Percentiles rank a stretch among this genome's conserved stretches.
phyloP scores from a whole-genome alignment of 2,329 filamentous ascomycete genomes.

The Arthrinium puccinioides region DNA sequence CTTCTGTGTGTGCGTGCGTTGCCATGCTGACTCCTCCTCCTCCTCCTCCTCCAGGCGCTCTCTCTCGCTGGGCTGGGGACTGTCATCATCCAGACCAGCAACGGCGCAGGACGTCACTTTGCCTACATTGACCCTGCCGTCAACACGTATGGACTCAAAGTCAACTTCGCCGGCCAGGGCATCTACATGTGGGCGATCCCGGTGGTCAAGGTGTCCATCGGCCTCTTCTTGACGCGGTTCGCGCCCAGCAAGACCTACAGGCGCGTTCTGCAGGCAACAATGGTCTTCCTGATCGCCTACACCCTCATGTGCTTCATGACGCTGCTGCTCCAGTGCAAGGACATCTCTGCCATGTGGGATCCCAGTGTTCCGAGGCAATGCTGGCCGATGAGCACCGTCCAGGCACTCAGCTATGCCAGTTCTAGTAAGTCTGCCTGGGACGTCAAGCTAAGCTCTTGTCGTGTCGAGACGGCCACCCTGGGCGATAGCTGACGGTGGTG shows the following conservation, averaged over 20 bases:
- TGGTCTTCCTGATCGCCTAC: slow-evolving; percentile 27
- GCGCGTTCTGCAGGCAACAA: slow-evolving; percentile 26
- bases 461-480: background rate
- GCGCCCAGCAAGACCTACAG: slow-evolving; percentile 27
- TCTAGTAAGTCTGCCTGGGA: slow-evolving; percentile 10
- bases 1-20: background rate
- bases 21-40: slow-evolving; percentile 13
- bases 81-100: slow-evolving; percentile 29
- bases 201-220: slow-evolving; percentile 34
- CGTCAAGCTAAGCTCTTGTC: no score
- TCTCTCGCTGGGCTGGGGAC: slow-evolving; percentile 30
- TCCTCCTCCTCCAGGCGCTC: slow-evolving; percentile 16
- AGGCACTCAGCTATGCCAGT: slow-evolving; percentile 35
- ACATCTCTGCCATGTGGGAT: slow-evolving; percentile 39
- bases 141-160: slow-evolving; percentile 28
- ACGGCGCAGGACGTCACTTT: slow-evolving; percentile 38
- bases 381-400: slow-evolving; percentile 30
- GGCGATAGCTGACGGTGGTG: background rate
- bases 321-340: slow-evolving; percentile 38
- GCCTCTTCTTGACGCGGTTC: slow-evolving; percentile 32
- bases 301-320: slow-evolving; percentile 32
- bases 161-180: slow-evolving; percentile 36
- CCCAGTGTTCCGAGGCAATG: slow-evolving; percentile 27
- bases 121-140: slow-evolving; percentile 29
- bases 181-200: slow-evolving; percentile 34